phyloP scores from a whole-genome alignment of 345 rosid species.

The Abelmoschus esculentus region DNA sequence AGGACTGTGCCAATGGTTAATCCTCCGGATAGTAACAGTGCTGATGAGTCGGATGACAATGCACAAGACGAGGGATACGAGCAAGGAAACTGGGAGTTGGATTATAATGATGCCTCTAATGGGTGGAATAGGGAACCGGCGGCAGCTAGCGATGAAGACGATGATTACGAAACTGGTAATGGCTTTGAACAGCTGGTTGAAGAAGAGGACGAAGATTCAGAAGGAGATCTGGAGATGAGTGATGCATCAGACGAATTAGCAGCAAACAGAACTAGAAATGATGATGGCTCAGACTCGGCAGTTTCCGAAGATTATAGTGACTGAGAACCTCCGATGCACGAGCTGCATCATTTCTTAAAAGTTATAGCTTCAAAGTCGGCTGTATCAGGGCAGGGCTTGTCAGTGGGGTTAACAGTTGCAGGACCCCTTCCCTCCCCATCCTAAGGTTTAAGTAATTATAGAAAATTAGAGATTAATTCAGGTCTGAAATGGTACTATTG shows the following conservation, averaged over 20 bases:
- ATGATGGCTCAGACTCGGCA: slow-evolving; percentile 40
- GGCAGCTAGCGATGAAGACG: slow-evolving; percentile 62
- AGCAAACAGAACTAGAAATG: slow-evolving; percentile 26
- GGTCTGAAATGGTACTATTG: slow-evolving; percentile 3
- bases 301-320: slow-evolving; percentile 77
- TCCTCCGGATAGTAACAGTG: slow-evolving; percentile 55
- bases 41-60: slow-evolving; percentile 58
- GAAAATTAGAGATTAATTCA: background rate
- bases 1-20: slow-evolving; percentile 35
- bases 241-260: slow-evolving; percentile 44
- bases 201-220: slow-evolving; percentile 30
- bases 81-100: slow-evolving; percentile 52
- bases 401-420: background rate
- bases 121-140: slow-evolving; percentile 43
- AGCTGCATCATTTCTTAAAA: background rate
- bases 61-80: slow-evolving; percentile 45
- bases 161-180: slow-evolving; percentile 29
- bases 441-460: background rate
- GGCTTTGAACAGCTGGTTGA: slow-evolving; percentile 28
- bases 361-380: background rate
- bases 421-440: background rate
- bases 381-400: background rate
- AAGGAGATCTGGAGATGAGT: slow-evolving; percentile 39
- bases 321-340: slow-evolving; percentile 10
- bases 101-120: slow-evolving; percentile 24